Percentiles rank a stretch among this genome's conserved stretches.
Evolutionary conservation across 306 rosid species (phyloP).

Genomic region (Inga oerstediana): DNA sequence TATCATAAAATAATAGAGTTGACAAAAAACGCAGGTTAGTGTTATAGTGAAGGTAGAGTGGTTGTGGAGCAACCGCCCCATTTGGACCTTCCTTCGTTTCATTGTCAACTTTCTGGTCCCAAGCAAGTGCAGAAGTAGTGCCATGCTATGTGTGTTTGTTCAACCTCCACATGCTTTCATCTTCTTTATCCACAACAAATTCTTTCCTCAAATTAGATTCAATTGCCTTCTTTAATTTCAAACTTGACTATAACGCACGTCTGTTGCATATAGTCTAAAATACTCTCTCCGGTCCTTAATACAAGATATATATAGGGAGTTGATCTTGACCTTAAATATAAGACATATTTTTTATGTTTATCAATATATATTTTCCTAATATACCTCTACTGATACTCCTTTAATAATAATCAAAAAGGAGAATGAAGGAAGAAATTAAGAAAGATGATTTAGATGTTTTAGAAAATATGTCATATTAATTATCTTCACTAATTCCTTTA

Average conservation of each 20-base stretch:
- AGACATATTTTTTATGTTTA: too few relatives aligned
- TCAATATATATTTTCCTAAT: too few relatives aligned
- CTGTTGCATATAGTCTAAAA: background rate
- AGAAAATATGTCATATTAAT: too few relatives aligned
- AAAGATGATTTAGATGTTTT: too few relatives aligned
- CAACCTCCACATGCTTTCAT: background rate
- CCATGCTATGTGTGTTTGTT: background rate
- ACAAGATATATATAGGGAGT: too few relatives aligned
- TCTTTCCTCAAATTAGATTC: background rate
- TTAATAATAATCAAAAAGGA: too few relatives aligned
- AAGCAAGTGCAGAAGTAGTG: background rate
- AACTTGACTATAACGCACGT: background rate
- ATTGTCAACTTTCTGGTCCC: background rate
- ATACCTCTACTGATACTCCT: too few relatives aligned
- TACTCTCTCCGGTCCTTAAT: too few relatives aligned
- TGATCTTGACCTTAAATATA: too few relatives aligned
- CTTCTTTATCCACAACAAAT: background rate
- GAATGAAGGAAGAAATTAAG: too few relatives aligned
- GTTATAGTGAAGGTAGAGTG: background rate
- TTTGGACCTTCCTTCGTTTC: background rate
- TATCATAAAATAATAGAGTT: background rate
- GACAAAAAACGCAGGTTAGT: background rate
- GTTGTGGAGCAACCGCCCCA: background rate
- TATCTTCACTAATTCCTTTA: too few relatives aligned
- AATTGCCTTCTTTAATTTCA: background rate